Base-by-base conservation (phyloP, 1,284 basidiomycete species). In the Coniferiporia weirii region DNA sequence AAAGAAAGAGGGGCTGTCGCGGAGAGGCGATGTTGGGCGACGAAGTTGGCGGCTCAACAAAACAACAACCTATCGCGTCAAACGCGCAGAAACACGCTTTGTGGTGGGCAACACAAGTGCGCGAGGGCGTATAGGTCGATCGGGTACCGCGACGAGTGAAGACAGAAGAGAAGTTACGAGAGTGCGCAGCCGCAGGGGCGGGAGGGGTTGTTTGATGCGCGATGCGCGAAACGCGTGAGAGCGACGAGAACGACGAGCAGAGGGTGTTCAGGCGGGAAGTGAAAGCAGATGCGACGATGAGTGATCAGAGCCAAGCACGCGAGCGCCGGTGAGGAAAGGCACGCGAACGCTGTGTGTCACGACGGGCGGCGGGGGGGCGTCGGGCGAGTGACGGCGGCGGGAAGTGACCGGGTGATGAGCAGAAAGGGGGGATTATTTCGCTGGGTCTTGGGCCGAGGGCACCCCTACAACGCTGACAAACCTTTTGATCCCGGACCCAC, bases 181-280 rank as follows among this genome's bases (percentile, higher is more conserved):
- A 34, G 59, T 65, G 65, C 61, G 62, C 57, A 59, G 53, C 61
- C 62, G 64, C 50, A 57, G 49, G 60, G 64, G 65, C 66, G 67
- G 68, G 62, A 64, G 34, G 66, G 64, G 61, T 52, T 34, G 59
- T 60, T 61, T 63, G 65, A 66, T 64, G 65, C 12, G 63, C 47
- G 58, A 58, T 52, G 45, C 49, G 61, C 56, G 62, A 66, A 59
- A 53, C 54, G 52, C 20, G 17, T 17, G 40, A 61, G 65, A 62
- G 63, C 57, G 66, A 67, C 66, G 73, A 68, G 69, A 61, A 59
- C 59, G 65, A 67, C 72, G 66, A 64, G 13, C 15, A 19, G 13
- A 15, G 44, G 15, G 15, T 19, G 12, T 46, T 8, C 17, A 46
- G 44, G 69, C 65, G 65, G 64, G 62, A 58, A 46, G 43, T 34